Percentiles rank a stretch among this genome's conserved stretches.
phyloP scores from a whole-genome alignment of 306 rosid species.

The Quercus berberidifolia region DNA sequence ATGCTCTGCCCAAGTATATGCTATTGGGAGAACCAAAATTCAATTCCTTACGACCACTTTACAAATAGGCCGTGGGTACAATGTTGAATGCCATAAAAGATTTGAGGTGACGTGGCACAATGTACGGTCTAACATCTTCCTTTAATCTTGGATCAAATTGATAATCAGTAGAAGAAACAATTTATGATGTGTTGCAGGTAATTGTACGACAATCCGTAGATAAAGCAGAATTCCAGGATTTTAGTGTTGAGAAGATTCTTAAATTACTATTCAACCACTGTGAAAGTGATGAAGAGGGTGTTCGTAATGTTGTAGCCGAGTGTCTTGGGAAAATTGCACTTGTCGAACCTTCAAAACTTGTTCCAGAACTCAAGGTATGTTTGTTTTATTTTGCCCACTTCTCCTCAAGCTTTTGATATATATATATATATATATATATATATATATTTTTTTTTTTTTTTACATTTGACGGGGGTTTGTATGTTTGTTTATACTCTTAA shows the following conservation, averaged over 20 bases:
- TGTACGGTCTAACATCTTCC: conserved; percentile 75
- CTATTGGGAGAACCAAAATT: no score
- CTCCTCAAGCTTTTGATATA: no score
- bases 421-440: no score
- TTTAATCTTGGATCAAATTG: conserved; percentile 95
- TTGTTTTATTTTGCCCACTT: no score
- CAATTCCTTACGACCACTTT: no score
- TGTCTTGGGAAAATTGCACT: conserved; percentile 97
- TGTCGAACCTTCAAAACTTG: conserved; percentile 88
- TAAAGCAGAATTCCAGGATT: conserved; percentile 90
- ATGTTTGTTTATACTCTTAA: conserved; percentile 12
- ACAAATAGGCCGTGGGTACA: no score
- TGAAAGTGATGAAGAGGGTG: conserved; percentile 98
- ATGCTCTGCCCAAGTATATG: conserved; percentile 41
- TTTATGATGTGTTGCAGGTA: conserved; percentile 53
- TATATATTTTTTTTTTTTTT: no score
- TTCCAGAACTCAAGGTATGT: conserved; percentile 91
- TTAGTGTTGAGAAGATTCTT: conserved; percentile 94
- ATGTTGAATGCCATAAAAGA: no score
- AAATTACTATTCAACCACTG: conserved; percentile 87
- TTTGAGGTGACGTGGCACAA: no score
- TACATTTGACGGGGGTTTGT: conserved; percentile 17
- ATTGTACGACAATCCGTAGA: conserved; percentile 95
- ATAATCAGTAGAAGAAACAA: conserved; percentile 98
- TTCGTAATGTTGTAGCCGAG: conserved; percentile 97